Conservation (phyloP, 2,329 filamentous ascomycete species). For the Celoporthe dispersa region DNA sequence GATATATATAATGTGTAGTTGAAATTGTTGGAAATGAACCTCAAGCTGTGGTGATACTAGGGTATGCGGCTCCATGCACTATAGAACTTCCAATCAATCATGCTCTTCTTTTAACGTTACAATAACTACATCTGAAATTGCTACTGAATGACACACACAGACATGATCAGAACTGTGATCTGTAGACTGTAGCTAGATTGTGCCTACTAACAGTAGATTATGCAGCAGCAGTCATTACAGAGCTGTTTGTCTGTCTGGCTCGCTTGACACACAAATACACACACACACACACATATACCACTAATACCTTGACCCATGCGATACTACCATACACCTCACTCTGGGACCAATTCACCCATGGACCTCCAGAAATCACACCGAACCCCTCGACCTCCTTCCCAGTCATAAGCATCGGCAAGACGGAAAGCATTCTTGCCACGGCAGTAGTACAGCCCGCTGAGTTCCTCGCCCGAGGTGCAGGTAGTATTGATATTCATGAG, state of each 20-base stretch:
- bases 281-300: background rate
- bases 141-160: background rate
- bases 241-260: background rate
- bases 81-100: background rate
- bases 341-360: slow-evolving; percentile 5
- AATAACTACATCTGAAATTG: background rate
- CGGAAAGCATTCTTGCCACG: slow-evolving; percentile 9
- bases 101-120: too few species aligned
- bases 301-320: too few species aligned
- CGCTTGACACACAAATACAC: background rate
- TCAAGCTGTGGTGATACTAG: background rate
- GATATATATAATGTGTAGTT: background rate
- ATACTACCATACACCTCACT: background rate
- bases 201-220: background rate
- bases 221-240: background rate
- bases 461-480: slow-evolving; percentile 5
- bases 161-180: background rate
- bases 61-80: background rate
- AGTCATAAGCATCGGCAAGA: slow-evolving; percentile 13
- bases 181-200: background rate
- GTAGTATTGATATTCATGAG: slow-evolving; percentile 18
- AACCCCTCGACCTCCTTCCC: slow-evolving; percentile 13
- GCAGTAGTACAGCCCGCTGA: slow-evolving; percentile 9
- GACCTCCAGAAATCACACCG: slow-evolving; percentile 19
- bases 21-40: background rate